Evolutionary conservation across 208 protist genomes (phyloP), one percentile per base, ranked within the genome.

Genomic region (Trypanosoma brucei): DNA sequence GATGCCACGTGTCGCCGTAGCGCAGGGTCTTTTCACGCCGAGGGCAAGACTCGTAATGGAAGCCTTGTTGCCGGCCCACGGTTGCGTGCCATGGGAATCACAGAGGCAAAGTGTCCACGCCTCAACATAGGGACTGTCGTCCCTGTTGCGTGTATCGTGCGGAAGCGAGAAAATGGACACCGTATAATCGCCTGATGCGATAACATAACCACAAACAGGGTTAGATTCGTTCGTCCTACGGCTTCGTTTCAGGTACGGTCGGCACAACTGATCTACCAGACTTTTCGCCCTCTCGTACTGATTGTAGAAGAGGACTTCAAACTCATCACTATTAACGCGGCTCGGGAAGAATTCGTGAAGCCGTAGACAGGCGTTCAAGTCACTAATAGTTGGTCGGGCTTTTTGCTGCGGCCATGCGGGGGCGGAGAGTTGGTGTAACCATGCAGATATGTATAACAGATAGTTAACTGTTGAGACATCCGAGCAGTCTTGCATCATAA

Each of bases 121-220:
- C 55, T 88, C 67, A 11, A 45, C 44, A 59, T 86, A 88, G 35
- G 73, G 77, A 9, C 48, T 37, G 50, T 57, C 33, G 13, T 52
- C 34, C 34, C 39, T 63, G 40, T 56, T 59, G 1, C 13, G 44
- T 22, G 76, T 75, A 64, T 84, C 80, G 72, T 91, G 88, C 13
- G 69, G 56, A 1, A 93, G 75, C 7, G 83, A 72, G 44, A 91
- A 91, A 55, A 95, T 81, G 33, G 86, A 92, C 2, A 95, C 72
- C 11, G 89, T 92, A 68, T 95, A 95, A 48, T 95, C 86, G 0
- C 89, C 89, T 6, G 89, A 93, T 0, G 92, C 89, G 66, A 95
- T 89, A 9, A 95, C 78, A 62, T 95, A 95, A 50, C 89, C 89
- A 59, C 88, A 91, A 1, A 86, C 75, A 1, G 81, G 76, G 53